Percentiles rank a stretch among this genome's conserved stretches.
These are phyloP conservation scores for Fomitopsis betulina DNA, from an alignment of 1,284 basidiomycete species.

Conservation along the genomic window DNA sequence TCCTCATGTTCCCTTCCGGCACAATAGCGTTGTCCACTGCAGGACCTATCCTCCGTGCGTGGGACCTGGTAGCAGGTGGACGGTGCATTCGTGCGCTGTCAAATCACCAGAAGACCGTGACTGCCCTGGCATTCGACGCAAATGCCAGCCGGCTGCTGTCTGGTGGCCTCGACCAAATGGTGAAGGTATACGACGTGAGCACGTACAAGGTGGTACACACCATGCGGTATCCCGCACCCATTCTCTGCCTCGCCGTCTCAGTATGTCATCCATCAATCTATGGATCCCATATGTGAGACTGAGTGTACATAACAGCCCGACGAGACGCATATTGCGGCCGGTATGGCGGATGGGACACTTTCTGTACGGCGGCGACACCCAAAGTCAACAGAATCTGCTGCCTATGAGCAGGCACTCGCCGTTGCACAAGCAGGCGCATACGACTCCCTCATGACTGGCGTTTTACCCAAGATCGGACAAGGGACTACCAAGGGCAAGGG, in stretches of 20 bases:
- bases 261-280: slow-evolving; percentile 39
- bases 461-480: slow-evolving; percentile 51
- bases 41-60: slow-evolving; percentile 90
- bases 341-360: slow-evolving; percentile 96
- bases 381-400: slow-evolving; percentile 58
- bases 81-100: slow-evolving; percentile 85
- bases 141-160: slow-evolving; percentile 79
- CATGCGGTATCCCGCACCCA: slow-evolving; percentile 95
- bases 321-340: slow-evolving; percentile 93
- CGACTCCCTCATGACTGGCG: slow-evolving; percentile 68
- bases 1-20: slow-evolving; percentile 90
- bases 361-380: slow-evolving; percentile 82
- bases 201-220: slow-evolving; percentile 96
- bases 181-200: slow-evolving; percentile 97
- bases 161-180: slow-evolving; percentile 93
- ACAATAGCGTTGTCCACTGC: slow-evolving; percentile 85
- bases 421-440: slow-evolving; percentile 56
- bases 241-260: slow-evolving; percentile 89
- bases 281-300: background rate
- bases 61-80: slow-evolving; percentile 94
- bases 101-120: slow-evolving; percentile 99
- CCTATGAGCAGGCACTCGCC: slow-evolving; percentile 38
- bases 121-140: slow-evolving; percentile 79
- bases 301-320: slow-evolving; percentile 61
- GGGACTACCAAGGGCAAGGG: slow-evolving; percentile 52